phyloP scores from a whole-genome alignment of 306 rosid genomes.

The Ormosia semicastrata region DNA sequence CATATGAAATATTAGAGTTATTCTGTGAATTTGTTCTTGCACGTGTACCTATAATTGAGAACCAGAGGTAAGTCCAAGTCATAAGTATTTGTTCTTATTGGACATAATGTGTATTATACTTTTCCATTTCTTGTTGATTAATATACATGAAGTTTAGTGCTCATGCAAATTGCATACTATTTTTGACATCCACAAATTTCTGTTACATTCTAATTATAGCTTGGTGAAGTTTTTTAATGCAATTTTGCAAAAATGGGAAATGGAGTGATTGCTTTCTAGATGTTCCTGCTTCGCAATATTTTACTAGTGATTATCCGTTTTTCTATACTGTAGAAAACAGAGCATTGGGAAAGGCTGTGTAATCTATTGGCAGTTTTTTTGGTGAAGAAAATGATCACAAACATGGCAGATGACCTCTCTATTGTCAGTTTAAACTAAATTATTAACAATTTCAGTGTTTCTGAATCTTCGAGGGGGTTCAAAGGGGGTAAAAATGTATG shows the following conservation, averaged over 20 bases:
- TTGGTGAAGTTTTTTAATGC: background rate
- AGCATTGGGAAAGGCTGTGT: background rate
- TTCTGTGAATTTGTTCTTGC: conserved; percentile 96
- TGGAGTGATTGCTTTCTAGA: background rate
- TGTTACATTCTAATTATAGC: background rate
- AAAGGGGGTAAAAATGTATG: background rate
- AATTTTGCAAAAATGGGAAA: background rate
- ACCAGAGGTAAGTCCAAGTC: conserved; percentile 63
- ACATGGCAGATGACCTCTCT: background rate
- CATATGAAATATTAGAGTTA: conserved; percentile 92
- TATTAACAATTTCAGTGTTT: background rate
- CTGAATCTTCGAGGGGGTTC: background rate
- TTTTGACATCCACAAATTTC: conserved; percentile 1
- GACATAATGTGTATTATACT: background rate
- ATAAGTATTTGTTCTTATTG: conserved; percentile 21
- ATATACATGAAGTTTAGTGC: background rate
- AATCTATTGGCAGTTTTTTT: background rate
- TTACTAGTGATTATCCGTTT: background rate
- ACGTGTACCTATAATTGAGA: conserved; percentile 87
- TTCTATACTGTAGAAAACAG: background rate
- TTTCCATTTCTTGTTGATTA: conserved; percentile 7
- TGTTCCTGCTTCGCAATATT: background rate
- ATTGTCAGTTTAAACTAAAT: conserved; percentile 13
- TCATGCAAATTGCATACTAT: background rate
- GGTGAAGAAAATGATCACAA: background rate